Conservation (phyloP, 23 red algal genomes). For the Gracilaria domingensis region DNA sequence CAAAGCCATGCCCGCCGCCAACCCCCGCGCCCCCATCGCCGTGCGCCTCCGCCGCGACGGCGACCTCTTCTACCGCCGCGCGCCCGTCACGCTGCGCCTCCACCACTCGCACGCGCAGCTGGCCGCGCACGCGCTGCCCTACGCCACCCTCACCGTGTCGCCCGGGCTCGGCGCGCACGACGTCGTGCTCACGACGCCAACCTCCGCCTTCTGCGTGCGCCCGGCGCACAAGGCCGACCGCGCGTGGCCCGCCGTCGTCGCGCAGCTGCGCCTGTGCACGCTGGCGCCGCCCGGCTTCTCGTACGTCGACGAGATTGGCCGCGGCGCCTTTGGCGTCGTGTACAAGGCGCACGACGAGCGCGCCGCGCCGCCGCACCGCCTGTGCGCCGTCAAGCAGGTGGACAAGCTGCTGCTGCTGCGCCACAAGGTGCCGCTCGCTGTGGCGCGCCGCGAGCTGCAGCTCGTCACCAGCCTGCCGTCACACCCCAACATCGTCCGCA, state of each 20-base stretch:
- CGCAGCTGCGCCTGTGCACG: not conserved
- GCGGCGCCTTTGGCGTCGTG: conserved; percentile 11
- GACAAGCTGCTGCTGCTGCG: not conserved
- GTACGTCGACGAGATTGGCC: not conserved
- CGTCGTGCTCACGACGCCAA: not conserved
- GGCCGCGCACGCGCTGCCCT: not conserved
- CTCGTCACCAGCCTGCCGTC: not conserved
- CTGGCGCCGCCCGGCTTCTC: not conserved
- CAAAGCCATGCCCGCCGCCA: not conserved
- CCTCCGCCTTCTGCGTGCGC: conserved; percentile 10
- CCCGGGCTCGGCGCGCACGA: not conserved
- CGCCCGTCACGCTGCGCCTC: not conserved
- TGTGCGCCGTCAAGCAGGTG: not conserved
- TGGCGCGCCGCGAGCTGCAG: conserved; percentile 11
- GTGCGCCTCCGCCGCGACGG: not conserved
- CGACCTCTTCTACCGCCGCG: conserved; percentile 16
- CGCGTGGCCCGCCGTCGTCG: not conserved
- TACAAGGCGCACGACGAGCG: not conserved
- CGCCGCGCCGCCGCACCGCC: not conserved
- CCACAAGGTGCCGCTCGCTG: not conserved
- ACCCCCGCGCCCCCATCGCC: no score
- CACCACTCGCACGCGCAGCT: not conserved
- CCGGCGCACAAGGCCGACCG: not conserved
- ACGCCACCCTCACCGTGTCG: not conserved
- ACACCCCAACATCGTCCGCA: conserved; percentile 10